phyloP scores from a whole-genome alignment of 2,329 filamentous ascomycete genomes.

The Monilinia fructigena region DNA sequence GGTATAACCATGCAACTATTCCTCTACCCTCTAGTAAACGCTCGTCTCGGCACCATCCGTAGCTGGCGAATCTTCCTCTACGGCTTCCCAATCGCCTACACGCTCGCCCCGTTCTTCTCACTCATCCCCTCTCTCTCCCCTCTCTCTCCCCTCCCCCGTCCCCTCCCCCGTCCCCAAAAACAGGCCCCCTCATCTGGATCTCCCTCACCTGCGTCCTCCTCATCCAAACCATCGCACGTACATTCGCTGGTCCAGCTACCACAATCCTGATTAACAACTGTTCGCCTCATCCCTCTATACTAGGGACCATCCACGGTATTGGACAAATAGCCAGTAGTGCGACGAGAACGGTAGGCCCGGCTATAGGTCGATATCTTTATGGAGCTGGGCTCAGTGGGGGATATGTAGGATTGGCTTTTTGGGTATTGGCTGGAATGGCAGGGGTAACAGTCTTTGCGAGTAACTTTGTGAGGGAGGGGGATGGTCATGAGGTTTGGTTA shows the following conservation, averaged over 20 bases:
- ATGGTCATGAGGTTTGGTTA: slow-evolving; percentile 64
- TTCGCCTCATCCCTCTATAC: slow-evolving; percentile 56
- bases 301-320: slow-evolving; percentile 57
- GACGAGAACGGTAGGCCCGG: slow-evolving; percentile 58
- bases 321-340: slow-evolving; percentile 59
- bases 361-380: slow-evolving; percentile 60
- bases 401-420: slow-evolving; percentile 48
- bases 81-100: slow-evolving; percentile 69
- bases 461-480: slow-evolving; percentile 57
- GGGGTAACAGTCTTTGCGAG: slow-evolving; percentile 52
- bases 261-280: slow-evolving; percentile 51
- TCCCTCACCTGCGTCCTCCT: slow-evolving; percentile 45
- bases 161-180: slow-evolving; percentile 36
- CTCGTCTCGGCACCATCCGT: slow-evolving; percentile 63
- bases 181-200: slow-evolving; percentile 35
- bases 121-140: slow-evolving; percentile 53
- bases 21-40: slow-evolving; percentile 67
- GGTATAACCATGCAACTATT: slow-evolving; percentile 73
- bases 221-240: slow-evolving; percentile 70
- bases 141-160: slow-evolving; percentile 36
- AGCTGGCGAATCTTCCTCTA: slow-evolving; percentile 68
- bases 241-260: slow-evolving; percentile 45
- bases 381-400: slow-evolving; percentile 57
- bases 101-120: slow-evolving; percentile 67
- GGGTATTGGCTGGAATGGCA: slow-evolving; percentile 51